These are phyloP conservation scores for Tulasnella sp. DNA, from an alignment of 768 basidiomycete species.

Conservation along the genomic window DNA sequence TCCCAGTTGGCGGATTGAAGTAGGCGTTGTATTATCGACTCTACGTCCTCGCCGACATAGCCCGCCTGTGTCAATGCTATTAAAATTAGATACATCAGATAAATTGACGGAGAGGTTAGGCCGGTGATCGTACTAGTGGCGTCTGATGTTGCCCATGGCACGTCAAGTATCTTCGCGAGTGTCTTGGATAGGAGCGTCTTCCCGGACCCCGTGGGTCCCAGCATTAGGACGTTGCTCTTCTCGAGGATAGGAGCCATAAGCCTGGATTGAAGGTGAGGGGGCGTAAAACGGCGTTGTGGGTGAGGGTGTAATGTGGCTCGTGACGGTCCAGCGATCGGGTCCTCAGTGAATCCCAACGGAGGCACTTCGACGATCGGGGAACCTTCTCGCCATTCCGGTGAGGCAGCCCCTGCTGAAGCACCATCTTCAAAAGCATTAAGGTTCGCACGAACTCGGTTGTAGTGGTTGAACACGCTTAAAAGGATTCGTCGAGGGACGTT, in stretches of 20 bases:
- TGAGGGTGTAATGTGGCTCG: conserved; percentile 59
- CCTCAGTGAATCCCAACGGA: background rate
- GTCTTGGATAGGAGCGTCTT: conserved; percentile 90
- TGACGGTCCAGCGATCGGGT: conserved; percentile 39
- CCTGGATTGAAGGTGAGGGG: conserved; percentile 30
- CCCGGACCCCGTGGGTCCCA: conserved; percentile 85
- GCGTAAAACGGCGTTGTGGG: conserved; percentile 34
- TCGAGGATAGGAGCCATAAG: conserved; percentile 56
- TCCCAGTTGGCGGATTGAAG: conserved; percentile 89
- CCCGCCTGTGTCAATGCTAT: conserved; percentile 74
- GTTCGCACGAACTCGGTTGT: conserved; percentile 51
- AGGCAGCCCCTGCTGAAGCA: conserved; percentile 3
- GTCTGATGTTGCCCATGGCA: conserved; percentile 89
- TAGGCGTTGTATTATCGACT: conserved; percentile 83
- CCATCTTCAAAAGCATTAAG: conserved; percentile 4
- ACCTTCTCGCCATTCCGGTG: background rate
- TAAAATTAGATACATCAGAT: background rate
- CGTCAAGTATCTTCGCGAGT: conserved; percentile 82
- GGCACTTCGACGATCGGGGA: conserved; percentile 16
- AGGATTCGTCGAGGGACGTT: background rate
- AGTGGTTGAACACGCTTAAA: conserved; percentile 85
- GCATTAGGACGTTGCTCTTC: conserved; percentile 91
- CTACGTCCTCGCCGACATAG: conserved; percentile 92
- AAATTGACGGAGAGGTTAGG: background rate
- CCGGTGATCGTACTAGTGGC: conserved; percentile 45